Conservation (phyloP, 2,329 filamentous ascomycete genomes). For the Aspergillus carbonarius region DNA sequence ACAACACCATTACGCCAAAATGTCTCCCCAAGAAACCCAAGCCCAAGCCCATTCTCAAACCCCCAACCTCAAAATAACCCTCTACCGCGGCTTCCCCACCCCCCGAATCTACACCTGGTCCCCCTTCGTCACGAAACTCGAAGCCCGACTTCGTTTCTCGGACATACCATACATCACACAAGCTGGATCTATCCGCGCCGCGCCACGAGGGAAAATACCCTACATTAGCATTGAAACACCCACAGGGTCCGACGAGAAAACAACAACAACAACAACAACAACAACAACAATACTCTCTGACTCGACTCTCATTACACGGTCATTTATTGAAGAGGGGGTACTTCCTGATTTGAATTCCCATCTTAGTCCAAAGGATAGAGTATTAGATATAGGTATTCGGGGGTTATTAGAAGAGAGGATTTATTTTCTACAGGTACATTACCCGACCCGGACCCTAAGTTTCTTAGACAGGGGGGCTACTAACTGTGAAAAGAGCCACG, state of each 20-base stretch:
- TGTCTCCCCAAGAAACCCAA: not conserved
- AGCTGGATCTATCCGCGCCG: conserved; percentile 46
- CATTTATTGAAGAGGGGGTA: conserved; percentile 43
- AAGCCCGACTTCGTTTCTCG: conserved; percentile 59
- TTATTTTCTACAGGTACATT: conserved; percentile 58
- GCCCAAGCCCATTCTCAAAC: not conserved
- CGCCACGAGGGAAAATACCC: conserved; percentile 61
- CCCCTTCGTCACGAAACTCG: conserved; percentile 63
- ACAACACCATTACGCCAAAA: not conserved
- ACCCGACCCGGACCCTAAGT: no score
- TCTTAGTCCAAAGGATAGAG: conserved; percentile 41
- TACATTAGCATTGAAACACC: conserved; percentile 49
- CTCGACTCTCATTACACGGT: conserved; percentile 55
- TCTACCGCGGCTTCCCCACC: conserved; percentile 54
- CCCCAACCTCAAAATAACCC: conserved; percentile 24
- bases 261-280: conserved; percentile 32
- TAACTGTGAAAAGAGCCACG: conserved; percentile 38
- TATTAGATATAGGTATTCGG: conserved; percentile 53
- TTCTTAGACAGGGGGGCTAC: no score
- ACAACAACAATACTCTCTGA: conserved; percentile 44
- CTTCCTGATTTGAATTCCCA: conserved; percentile 52
- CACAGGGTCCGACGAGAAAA: no score
- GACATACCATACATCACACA: conserved; percentile 48
- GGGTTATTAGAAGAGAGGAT: conserved; percentile 61
- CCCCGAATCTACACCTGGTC: conserved; percentile 55